Evolutionary conservation across 2,329 filamentous ascomycete species (phyloP).

Genomic region (Xylariomycetidae sp.): DNA sequence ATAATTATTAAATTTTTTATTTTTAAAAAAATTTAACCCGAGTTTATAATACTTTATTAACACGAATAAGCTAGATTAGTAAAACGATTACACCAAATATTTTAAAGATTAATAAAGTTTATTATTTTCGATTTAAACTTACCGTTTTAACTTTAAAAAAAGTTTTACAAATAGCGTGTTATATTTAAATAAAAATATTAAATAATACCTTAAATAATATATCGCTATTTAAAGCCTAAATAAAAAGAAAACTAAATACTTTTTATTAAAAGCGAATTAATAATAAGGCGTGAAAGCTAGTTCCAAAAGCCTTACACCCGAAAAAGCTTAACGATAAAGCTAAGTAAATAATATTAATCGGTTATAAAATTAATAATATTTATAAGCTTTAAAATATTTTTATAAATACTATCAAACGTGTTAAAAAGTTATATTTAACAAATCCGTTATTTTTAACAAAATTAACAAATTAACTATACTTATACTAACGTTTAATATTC

Average conservation of each 20-base stretch:
- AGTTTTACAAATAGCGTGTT: not conserved
- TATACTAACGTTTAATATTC: not conserved
- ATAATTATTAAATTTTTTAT: not conserved
- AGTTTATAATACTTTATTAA: conserved; percentile 1
- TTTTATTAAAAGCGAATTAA: not conserved
- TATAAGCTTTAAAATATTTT: not conserved
- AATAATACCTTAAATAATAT: conserved; percentile 1
- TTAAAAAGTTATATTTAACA: too few relatives aligned
- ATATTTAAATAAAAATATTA: not conserved
- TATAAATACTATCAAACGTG: not conserved
- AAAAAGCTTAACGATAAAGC: not conserved
- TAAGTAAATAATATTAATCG: not conserved
- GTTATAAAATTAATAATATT: not conserved
- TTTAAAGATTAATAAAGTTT: not conserved
- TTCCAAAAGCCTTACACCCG: not conserved
- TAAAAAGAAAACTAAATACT: not conserved
- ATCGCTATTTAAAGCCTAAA: conserved; percentile 1
- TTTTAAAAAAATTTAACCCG: not conserved
- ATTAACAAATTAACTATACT: not conserved
- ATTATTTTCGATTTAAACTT: not conserved
- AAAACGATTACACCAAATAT: conserved; percentile 1
- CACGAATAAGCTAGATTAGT: not conserved
- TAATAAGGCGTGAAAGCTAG: not conserved
- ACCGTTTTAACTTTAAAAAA: not conserved
- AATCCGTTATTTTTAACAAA: conserved; percentile 1